These are phyloP conservation scores for Theileria luwenshuni DNA, from an alignment of 169 alveolate species.

Conservation along the genomic window DNA sequence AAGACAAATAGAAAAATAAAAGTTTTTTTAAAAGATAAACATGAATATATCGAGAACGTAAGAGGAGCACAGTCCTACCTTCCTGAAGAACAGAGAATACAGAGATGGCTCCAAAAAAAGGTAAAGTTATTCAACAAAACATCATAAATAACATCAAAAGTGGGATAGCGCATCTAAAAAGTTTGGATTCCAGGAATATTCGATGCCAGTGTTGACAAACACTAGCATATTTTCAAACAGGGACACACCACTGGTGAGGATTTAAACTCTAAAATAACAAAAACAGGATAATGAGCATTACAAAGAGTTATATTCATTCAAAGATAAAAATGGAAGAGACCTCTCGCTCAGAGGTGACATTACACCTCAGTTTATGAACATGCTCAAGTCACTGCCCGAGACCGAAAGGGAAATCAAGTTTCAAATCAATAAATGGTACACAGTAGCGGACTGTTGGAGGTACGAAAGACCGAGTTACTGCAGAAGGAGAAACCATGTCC, in stretches of 20 bases:
- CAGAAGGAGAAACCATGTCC: slow-evolving; percentile 62
- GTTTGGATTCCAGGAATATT: slow-evolving; percentile 64
- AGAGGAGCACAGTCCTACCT: slow-evolving; percentile 63
- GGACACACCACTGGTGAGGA: slow-evolving; percentile 13
- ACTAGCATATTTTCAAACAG: slow-evolving; percentile 37
- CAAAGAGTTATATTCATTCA: slow-evolving; percentile 52
- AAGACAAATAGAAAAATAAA: neutral
- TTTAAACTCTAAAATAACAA: neutral
- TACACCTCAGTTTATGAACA: slow-evolving; percentile 66
- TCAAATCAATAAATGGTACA: slow-evolving; percentile 47
- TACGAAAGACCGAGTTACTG: slow-evolving; percentile 65
- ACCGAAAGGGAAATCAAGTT: neutral
- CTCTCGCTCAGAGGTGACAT: slow-evolving; percentile 64
- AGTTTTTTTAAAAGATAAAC: neutral
- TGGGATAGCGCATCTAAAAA: slow-evolving; percentile 30
- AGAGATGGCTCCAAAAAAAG: slow-evolving; percentile 51
- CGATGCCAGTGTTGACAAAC: slow-evolving; percentile 59
- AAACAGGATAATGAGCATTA: slow-evolving; percentile 43
- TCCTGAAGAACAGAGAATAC: slow-evolving; percentile 58
- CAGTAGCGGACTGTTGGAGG: slow-evolving; percentile 71
- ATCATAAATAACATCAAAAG: slow-evolving; percentile 5
- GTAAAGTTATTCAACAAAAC: slow-evolving; percentile 10
- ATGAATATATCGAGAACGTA: slow-evolving; percentile 23
- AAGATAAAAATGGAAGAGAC: slow-evolving; percentile 59
- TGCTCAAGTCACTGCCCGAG: slow-evolving; percentile 25